Conservation (phyloP, 2,329 filamentous ascomycete genomes). For the Lachnellula suecica region DNA sequence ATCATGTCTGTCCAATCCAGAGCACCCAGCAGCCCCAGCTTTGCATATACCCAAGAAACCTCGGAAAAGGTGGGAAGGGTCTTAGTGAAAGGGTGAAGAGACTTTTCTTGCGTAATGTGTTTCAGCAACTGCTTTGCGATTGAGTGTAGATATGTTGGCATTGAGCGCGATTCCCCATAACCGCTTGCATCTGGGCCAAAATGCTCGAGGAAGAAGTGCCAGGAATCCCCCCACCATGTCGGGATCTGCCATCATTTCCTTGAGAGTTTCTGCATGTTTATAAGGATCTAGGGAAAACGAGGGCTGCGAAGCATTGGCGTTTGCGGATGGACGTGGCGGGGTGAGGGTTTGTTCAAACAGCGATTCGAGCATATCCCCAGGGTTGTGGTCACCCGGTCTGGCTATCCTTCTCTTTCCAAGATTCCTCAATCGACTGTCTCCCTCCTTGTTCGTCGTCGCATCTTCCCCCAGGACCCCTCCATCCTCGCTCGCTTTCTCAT, state of each 20-base stretch:
- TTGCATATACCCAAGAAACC: slow-evolving; percentile 23
- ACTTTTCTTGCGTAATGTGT: slow-evolving; percentile 23
- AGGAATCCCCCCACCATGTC: slow-evolving; percentile 23
- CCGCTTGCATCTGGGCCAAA: slow-evolving; percentile 28
- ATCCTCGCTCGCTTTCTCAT: slow-evolving; percentile 6
- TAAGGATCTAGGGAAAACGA: slow-evolving; percentile 25
- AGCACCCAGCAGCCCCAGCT: slow-evolving; percentile 24
- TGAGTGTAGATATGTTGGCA: slow-evolving; percentile 20
- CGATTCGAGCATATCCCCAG: slow-evolving; percentile 29
- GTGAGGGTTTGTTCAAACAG: slow-evolving; percentile 31
- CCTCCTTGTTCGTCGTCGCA: background rate
- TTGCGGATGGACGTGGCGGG: slow-evolving; percentile 5
- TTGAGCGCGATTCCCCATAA: slow-evolving; percentile 11
- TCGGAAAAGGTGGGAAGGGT: slow-evolving; percentile 29
- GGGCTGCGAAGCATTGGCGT: background rate
- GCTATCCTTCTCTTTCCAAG: slow-evolving; percentile 5
- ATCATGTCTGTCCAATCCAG: slow-evolving; percentile 29
- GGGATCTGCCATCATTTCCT: slow-evolving; percentile 24
- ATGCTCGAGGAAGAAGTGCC: slow-evolving; percentile 32
- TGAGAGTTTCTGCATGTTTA: slow-evolving; percentile 26
- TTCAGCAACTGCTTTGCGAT: slow-evolving; percentile 18
- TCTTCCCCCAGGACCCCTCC: slow-evolving; percentile 8
- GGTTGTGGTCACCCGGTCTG: background rate
- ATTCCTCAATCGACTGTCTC: background rate
- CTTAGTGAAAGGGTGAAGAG: slow-evolving; percentile 16